Conservation (phyloP, 2,329 filamentous ascomycete genomes). For the Aspergillus sojae region DNA sequence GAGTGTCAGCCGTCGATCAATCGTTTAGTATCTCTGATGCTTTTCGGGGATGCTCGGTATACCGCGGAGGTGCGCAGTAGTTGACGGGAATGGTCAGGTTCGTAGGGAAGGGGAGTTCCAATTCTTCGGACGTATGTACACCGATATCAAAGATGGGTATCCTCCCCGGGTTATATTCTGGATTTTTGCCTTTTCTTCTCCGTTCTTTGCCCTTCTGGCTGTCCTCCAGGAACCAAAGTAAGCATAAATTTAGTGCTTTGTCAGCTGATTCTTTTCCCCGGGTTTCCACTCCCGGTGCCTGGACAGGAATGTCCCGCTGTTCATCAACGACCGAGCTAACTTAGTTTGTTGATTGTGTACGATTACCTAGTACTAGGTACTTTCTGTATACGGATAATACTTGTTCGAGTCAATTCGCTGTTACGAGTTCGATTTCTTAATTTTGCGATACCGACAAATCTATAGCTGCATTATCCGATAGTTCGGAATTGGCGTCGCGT, state of each 20-base stretch:
- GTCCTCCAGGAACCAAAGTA: background rate
- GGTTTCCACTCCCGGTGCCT: background rate
- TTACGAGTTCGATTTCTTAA: background rate
- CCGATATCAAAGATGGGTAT: background rate
- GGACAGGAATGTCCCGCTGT: background rate
- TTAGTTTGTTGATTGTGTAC: background rate
- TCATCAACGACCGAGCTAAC: too few species aligned
- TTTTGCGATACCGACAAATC: background rate
- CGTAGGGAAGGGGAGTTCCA: background rate
- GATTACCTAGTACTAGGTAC: background rate
- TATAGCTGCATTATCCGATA: background rate
- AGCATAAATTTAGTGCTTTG: constrained; percentile 8
- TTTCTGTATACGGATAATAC: background rate
- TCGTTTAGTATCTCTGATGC: background rate
- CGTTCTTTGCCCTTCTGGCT: background rate
- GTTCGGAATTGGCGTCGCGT: background rate
- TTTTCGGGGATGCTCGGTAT: background rate
- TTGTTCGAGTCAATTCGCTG: background rate
- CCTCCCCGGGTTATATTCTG: background rate
- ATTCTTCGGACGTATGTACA: background rate
- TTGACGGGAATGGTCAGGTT: background rate
- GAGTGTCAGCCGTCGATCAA: background rate
- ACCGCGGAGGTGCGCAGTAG: background rate
- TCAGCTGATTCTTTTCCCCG: background rate
- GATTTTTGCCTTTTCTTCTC: background rate